Base-by-base conservation (phyloP, 345 rosid species). In the Raphanus sativus region DNA sequence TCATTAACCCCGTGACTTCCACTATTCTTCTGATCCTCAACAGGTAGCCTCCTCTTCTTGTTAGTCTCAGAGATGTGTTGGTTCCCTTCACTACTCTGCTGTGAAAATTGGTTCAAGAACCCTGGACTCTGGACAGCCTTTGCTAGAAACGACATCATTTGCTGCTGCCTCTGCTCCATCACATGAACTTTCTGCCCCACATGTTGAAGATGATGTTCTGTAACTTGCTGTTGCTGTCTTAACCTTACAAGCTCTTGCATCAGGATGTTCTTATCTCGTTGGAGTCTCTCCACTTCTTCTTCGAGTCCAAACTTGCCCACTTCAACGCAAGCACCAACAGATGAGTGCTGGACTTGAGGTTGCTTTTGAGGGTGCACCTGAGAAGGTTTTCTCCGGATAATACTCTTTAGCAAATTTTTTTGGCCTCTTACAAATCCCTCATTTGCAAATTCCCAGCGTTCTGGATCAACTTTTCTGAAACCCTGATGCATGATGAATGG, bases 301-400 rank as follows among this genome's bases (percentile, higher is more conserved):
- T 89, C 97, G 16, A 95, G 89, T 79, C 98, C 99, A 82, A 95
- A 95, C 76, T 95, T 92, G 67, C 98, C 99, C 74, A 95, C 98
- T 88, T 95, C 99, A 45, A 92, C 98, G 77, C 99, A 95, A 24
- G 97, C 87, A 42, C 89, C 85, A 16, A 87, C 85, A 12, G 96
- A 81, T 1, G 94, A 86, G 82, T 83, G 87, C 77, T 90, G 91
- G 40, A 76, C 90, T 74, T 83, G 88, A 59, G 90, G 84, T 73
- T 79, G 90, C 52, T 85, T 86, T 28, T 74, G 80, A 67, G 82
- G 78, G 70, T 87, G 91, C 38, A 75, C 87, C 66, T 90, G 87
- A 61, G 88, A 75, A 50, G 96, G 92, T 81, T 90, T 90, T 66
- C 97, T 86, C 75, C 97, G 81, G 55, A 80, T 83, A 62, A 92